A percentile compares a stretch with the other conserved stretches of the same genome.
phyloP scores from a whole-genome alignment of 2,329 filamentous ascomycete species.

The Penicillium freii region DNA sequence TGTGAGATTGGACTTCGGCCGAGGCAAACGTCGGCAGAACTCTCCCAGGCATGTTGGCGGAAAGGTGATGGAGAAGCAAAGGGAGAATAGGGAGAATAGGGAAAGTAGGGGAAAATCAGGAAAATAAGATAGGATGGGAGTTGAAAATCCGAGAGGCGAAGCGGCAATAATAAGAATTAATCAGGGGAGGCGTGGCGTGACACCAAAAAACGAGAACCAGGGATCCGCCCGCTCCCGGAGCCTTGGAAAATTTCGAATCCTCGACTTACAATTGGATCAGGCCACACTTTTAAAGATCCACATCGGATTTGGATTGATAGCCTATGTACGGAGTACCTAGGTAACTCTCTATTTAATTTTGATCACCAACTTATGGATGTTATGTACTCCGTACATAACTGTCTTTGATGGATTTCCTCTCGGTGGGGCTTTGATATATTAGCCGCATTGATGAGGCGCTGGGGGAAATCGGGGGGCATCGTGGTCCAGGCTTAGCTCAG shows the following conservation, averaged over 20 bases:
- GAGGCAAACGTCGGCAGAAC: constrained; percentile 79
- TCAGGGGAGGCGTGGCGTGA: constrained; percentile 27
- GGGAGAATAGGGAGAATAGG: background rate
- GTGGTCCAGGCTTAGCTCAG: background rate
- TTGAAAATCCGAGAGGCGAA: background rate
- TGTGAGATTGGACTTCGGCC: constrained; percentile 78
- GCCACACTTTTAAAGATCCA: background rate
- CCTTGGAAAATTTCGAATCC: constrained; percentile 9
- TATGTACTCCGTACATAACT: background rate
- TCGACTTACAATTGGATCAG: constrained; percentile 1
- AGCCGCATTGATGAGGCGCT: background rate
- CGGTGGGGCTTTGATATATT: background rate
- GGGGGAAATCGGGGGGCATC: background rate
- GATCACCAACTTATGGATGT: background rate
- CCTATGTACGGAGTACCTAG: background rate
- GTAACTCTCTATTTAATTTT: background rate
- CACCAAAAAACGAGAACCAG: constrained; percentile 8
- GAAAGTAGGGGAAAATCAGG: background rate
- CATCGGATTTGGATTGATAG: background rate
- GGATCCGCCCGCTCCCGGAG: constrained; percentile 20
- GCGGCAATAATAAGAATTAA: constrained; percentile 11
- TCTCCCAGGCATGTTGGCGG: constrained; percentile 67
- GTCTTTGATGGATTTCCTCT: background rate
- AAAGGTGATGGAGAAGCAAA: background rate
- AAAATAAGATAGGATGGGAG: background rate